Evolutionary conservation across 208 protist species (phyloP).

Genomic region (Phytomonas sp.): DNA sequence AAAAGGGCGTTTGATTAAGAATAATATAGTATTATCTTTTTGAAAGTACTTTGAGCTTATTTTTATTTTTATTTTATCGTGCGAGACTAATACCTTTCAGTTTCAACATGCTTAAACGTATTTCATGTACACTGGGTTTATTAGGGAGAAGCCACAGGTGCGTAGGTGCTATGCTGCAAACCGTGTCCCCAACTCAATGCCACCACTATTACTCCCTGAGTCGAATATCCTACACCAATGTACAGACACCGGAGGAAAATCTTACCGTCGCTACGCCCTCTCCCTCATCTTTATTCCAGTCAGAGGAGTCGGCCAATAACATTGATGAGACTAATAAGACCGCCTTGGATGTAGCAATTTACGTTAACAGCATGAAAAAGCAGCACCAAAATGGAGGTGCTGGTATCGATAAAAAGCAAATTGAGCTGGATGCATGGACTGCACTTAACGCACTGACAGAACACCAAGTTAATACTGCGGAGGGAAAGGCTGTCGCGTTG

Average conservation of each 20-base stretch:
- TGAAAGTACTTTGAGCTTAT: neutral
- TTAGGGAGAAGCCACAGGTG: neutral
- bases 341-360: constrained; percentile 82
- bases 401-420: constrained; percentile 40
- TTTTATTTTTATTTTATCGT: neutral
- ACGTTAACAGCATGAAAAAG: constrained; percentile 80
- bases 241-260: constrained; percentile 7
- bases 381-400: constrained; percentile 59
- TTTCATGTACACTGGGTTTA: neutral
- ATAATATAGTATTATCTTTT: neutral
- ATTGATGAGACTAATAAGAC: constrained; percentile 21
- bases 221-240: neutral
- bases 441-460: constrained; percentile 73
- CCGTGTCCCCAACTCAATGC: neutral
- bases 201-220: neutral
- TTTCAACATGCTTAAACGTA: neutral
- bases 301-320: neutral
- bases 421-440: constrained; percentile 73
- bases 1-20: neutral
- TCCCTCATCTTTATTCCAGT: constrained; percentile 7
- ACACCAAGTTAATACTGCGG: constrained; percentile 74
- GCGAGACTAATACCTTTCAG: neutral
- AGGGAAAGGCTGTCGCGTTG: constrained; percentile 83
- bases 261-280: constrained; percentile 5
- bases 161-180: neutral